Conservation (phyloP, 2,329 filamentous ascomycete species). For the Talaromyces sp. region DNA sequence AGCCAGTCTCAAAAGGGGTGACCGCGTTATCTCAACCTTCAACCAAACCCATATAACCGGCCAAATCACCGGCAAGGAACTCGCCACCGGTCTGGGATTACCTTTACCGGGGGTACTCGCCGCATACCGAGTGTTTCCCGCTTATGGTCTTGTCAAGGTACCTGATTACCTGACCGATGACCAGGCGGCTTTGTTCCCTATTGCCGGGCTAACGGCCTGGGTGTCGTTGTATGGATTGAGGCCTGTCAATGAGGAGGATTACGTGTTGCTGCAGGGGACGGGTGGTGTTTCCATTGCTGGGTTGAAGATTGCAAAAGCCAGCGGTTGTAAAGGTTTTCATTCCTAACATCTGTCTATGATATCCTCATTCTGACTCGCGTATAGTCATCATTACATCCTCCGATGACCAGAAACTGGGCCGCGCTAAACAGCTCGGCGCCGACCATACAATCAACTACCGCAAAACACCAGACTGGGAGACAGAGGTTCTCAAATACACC, state of each 20-base stretch:
- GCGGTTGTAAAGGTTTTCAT: conserved; percentile 39
- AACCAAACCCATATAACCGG: conserved; percentile 52
- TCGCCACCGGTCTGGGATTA: conserved; percentile 58
- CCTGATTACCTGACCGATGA: conserved; percentile 38
- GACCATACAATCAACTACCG: conserved; percentile 51
- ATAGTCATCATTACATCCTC: conserved; percentile 51
- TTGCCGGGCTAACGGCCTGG: conserved; percentile 51
- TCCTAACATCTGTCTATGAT: neutral
- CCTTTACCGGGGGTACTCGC: conserved; percentile 50
- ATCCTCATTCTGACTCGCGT: conserved; percentile 13
- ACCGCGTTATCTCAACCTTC: conserved; percentile 66
- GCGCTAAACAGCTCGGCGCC: conserved; percentile 50
- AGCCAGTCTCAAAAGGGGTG: conserved; percentile 50
- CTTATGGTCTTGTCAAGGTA: conserved; percentile 38
- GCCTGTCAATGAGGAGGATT: conserved; percentile 43
- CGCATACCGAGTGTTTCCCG: conserved; percentile 44
- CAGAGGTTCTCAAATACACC: conserved; percentile 45
- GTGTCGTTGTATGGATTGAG: conserved; percentile 46
- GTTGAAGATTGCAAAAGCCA: conserved; percentile 48
- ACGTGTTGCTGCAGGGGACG: conserved; percentile 55
- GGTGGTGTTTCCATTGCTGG: conserved; percentile 47
- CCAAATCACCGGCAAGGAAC: conserved; percentile 55
- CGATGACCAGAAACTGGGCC: conserved; percentile 48
- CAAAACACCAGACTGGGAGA: conserved; percentile 44
- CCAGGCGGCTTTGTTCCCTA: conserved; percentile 41